A percentile compares a stretch with the other conserved stretches of the same genome.
Conservation (phyloP, 768 basidiomycete genomes). For the Botryobasidium botryosum region DNA sequence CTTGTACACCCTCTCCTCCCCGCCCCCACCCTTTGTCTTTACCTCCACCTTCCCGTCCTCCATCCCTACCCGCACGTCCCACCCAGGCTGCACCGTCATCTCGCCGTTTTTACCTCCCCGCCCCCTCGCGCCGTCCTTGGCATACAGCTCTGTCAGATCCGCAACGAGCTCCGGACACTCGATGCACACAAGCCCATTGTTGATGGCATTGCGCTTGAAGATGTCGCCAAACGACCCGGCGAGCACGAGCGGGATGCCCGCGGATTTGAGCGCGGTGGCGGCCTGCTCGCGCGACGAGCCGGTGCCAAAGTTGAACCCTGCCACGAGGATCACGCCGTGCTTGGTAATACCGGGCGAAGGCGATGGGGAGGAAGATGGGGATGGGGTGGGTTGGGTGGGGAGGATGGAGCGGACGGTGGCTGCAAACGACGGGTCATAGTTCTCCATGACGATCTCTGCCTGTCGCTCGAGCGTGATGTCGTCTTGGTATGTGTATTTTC, state of each 20-base stretch:
- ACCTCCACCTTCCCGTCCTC: conserved; percentile 51
- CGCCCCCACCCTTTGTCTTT: conserved; percentile 26
- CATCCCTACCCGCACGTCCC: conserved; percentile 50
- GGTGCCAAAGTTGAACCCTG: conserved; percentile 97
- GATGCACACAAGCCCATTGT: conserved; percentile 91
- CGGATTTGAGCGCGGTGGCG: conserved; percentile 88
- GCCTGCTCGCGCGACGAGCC: conserved; percentile 98
- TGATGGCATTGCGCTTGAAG: conserved; percentile 98
- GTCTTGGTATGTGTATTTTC: conserved; percentile 98
- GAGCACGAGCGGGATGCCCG: conserved; percentile 82
- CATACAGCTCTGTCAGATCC: conserved; percentile 63
- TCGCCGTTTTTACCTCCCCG: conserved; percentile 64
- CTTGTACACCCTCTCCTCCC: conserved; percentile 37
- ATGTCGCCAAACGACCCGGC: conserved; percentile 99
- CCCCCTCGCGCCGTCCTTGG: conserved; percentile 55
- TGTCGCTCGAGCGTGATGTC: conserved; percentile 92
- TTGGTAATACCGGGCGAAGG: conserved; percentile 20
- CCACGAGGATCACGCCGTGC: conserved; percentile 61
- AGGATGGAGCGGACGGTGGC: conserved; percentile 38
- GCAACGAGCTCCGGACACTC: conserved; percentile 80
- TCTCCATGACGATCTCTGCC: conserved; percentile 97
- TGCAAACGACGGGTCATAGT: conserved; percentile 87
- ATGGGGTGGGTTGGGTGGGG: conserved; percentile 10
- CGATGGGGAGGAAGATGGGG: conserved; percentile 11
- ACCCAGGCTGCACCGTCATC: conserved; percentile 61